Conservation (phyloP, 106 monocot species). For the Cymbidium sinense region DNA sequence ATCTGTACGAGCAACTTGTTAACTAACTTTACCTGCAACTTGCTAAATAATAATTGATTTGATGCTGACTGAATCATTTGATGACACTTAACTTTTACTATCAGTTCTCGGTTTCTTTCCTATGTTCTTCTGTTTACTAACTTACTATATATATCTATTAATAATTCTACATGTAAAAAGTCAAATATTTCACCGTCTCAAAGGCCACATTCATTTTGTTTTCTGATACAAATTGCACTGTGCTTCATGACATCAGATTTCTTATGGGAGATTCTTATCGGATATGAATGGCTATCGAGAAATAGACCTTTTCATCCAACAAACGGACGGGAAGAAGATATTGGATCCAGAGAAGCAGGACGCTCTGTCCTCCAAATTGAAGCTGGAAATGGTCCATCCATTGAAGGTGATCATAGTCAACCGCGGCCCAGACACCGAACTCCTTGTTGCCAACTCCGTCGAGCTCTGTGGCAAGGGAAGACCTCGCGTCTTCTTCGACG, state of each 20-base stretch:
- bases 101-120: too few species aligned
- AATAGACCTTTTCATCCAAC: slow-evolving; percentile 77
- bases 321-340: slow-evolving; percentile 76
- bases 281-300: slow-evolving; percentile 78
- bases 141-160: too few species aligned
- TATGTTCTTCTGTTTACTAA: too few species aligned
- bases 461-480: slow-evolving; percentile 84
- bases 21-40: not conserved
- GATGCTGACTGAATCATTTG: not conserved
- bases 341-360: slow-evolving; percentile 73
- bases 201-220: too few species aligned
- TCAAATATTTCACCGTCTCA: not conserved
- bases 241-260: slow-evolving; percentile 38
- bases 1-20: not conserved
- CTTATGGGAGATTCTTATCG: slow-evolving; percentile 67
- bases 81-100: not conserved
- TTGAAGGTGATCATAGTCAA: slow-evolving; percentile 55
- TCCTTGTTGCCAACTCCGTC: slow-evolving; percentile 86
- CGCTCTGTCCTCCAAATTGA: slow-evolving; percentile 43
- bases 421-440: slow-evolving; percentile 87
- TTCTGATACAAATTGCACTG: not conserved
- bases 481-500: slow-evolving; percentile 79
- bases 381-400: slow-evolving; percentile 80
- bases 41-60: not conserved
- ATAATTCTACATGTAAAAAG: too few species aligned